These are phyloP conservation scores for Ilyonectria mors-panacis DNA, from an alignment of 2,329 filamentous ascomycete species.

Conservation along the genomic window DNA sequence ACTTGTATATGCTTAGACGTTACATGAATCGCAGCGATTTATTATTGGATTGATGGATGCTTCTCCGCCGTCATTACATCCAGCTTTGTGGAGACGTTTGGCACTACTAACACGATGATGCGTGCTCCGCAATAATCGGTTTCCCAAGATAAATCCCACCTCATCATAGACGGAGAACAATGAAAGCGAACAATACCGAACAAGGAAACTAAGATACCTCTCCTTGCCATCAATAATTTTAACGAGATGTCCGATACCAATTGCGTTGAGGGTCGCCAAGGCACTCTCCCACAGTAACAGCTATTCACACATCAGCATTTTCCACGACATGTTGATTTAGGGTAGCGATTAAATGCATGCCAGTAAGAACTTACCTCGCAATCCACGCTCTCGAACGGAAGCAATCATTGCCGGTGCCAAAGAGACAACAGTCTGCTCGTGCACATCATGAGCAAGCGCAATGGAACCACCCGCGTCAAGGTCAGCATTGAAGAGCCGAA, in stretches of 20 bases:
- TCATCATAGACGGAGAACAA: background rate
- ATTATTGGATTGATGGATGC: too few relatives aligned
- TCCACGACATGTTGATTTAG: background rate
- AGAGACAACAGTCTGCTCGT: constrained; percentile 57
- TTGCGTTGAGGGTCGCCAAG: constrained; percentile 11
- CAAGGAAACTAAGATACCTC: background rate
- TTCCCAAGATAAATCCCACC: background rate
- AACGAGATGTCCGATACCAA: constrained; percentile 23
- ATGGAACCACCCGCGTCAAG: constrained; percentile 56
- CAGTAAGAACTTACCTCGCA: constrained; percentile 18
- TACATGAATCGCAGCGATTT: too few relatives aligned
- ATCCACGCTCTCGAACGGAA: constrained; percentile 11
- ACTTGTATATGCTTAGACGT: too few relatives aligned
- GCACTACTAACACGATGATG: background rate
- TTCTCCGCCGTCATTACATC: too few relatives aligned
- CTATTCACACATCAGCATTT: background rate
- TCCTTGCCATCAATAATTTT: background rate
- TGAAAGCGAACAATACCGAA: background rate
- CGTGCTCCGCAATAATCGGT: background rate
- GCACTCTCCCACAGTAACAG: constrained; percentile 24
- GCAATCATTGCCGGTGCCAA: constrained; percentile 45
- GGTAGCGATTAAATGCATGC: background rate
- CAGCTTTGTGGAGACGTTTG: too few relatives aligned
- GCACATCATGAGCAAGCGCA: constrained; percentile 64
- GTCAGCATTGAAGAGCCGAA: constrained; percentile 47